Evolutionary conservation across 805 yeast genomes (phyloP).

Genomic region (Candida sphagnicola): DNA sequence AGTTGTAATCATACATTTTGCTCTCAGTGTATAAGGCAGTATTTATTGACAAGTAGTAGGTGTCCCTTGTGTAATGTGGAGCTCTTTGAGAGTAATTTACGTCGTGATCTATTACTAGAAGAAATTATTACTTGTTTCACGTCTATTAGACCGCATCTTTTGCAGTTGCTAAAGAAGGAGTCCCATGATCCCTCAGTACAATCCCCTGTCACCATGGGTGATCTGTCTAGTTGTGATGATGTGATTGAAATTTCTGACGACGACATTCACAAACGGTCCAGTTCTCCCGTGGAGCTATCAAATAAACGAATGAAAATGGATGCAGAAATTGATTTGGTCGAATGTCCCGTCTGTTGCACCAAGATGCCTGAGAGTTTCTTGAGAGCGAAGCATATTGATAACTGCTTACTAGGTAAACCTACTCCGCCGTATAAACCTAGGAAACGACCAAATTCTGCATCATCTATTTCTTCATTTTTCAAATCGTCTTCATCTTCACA

Average conservation of each 20-base stretch:
- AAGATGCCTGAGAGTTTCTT: conserved; percentile 51
- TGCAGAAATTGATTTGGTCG: conserved; percentile 27
- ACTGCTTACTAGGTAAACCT: conserved; percentile 44
- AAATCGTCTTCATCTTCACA: conserved; percentile 5
- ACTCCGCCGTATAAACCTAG: conserved; percentile 9
- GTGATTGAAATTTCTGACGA: conserved; percentile 2
- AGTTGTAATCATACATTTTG: conserved; percentile 89
- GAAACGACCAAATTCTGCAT: not conserved
- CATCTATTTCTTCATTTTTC: conserved; percentile 29
- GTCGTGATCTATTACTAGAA: conserved; percentile 66
- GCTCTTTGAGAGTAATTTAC: conserved; percentile 63
- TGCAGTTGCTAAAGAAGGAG: conserved; percentile 5
- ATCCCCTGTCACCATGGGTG: not conserved
- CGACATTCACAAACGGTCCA: not conserved
- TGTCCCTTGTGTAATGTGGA: conserved; percentile 81
- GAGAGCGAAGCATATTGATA: conserved; percentile 59
- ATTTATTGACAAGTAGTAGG: conserved; percentile 51
- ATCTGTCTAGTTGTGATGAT: conserved; percentile 4
- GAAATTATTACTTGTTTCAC: conserved; percentile 58
- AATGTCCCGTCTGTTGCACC: conserved; percentile 66
- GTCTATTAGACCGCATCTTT: conserved; percentile 11
- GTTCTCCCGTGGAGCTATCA: conserved; percentile 1
- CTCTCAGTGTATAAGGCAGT: conserved; percentile 76
- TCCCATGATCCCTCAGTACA: not conserved
- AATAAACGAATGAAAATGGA: conserved; percentile 2